Base-by-base conservation (phyloP, 2,329 filamentous ascomycete genomes). In the Xylariaceae sp. region DNA sequence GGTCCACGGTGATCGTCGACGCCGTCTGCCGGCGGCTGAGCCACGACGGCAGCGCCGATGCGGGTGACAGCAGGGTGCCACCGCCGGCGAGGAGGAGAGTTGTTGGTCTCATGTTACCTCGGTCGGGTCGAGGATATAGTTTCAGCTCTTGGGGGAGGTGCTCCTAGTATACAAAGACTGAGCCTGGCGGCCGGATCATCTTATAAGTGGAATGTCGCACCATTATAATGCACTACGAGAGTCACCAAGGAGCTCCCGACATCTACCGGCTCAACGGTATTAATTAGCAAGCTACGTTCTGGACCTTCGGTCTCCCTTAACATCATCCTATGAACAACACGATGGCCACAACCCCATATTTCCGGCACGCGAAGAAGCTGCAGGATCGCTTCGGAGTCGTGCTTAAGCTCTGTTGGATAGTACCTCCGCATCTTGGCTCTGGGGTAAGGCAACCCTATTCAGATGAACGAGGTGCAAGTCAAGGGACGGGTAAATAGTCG, bases 1-100 rank as follows among this genome's bases (percentile, higher is more conserved):
- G 61, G 61, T 78, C 71, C 19, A 79, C 69, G 0, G 71, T 77
- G 55, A 79, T 71, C 21, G 69, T 62, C 29, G 65, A 66, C n/a
- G 40, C 62, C 1, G 65, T 48, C 53, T 67, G 65, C 3, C 65
- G 65, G 5, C 63, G 62, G 23, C 23, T 41, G 20, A 63, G 57
- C 65, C 64, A 67, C 26, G 65, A 63, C 1, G 65, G 65, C 40
- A 59, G 29, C 14, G 64, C 64, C n/a, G 60, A 43, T 7, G 49
- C 64, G 21, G 65, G 50, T 19, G 65, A 60, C 48, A 67, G 53
- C 16, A 29, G 26, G 26, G 10, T 10, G 32, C 52, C 44, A 46
- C 61, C 54, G 20, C 44, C 44, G 20, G 57, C 52, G 50, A 56
- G 44, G 43, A 62, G 44, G n/a, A 66, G 41, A 42, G 49, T 45